Conservation (phyloP, 306 rosid species). For the Luffa aegyptiaca region DNA sequence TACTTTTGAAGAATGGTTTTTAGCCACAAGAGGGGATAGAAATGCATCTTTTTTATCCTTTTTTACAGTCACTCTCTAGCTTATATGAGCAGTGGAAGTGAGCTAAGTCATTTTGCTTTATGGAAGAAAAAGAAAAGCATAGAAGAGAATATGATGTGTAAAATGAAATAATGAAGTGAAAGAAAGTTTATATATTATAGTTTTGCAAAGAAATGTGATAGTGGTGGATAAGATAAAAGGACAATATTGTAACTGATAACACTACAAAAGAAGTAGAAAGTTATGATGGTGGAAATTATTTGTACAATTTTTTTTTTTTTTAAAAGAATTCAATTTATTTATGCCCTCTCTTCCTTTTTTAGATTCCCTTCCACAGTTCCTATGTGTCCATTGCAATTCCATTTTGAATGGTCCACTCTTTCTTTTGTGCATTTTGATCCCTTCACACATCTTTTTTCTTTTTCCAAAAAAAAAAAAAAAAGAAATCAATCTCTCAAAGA, state of each 20-base stretch:
- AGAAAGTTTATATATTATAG: background rate
- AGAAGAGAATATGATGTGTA: slow-evolving; percentile 7
- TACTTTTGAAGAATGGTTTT: background rate
- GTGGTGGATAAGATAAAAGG: slow-evolving; percentile 5
- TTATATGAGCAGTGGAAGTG: background rate
- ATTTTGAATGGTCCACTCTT: background rate
- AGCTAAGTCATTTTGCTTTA: background rate
- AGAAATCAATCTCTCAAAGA: background rate
- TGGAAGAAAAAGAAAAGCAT: background rate
- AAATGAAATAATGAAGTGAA: slow-evolving; percentile 9
- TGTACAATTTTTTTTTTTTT: background rate
- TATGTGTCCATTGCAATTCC: slow-evolving; percentile 4
- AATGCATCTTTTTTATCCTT: background rate
- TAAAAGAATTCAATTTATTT: background rate
- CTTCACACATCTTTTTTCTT: background rate
- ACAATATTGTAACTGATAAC: background rate
- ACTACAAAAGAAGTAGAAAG: background rate
- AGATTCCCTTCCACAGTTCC: background rate
- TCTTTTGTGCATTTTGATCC: background rate
- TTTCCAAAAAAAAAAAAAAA: background rate
- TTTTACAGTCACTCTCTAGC: background rate
- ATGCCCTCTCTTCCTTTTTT: background rate
- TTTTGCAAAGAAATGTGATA: slow-evolving; percentile 1
- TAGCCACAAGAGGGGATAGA: background rate
- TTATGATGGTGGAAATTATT: slow-evolving; percentile 3